Base-by-base conservation (phyloP, 2,329 filamentous ascomycete species). In the Zymoseptoria tritici region DNA sequence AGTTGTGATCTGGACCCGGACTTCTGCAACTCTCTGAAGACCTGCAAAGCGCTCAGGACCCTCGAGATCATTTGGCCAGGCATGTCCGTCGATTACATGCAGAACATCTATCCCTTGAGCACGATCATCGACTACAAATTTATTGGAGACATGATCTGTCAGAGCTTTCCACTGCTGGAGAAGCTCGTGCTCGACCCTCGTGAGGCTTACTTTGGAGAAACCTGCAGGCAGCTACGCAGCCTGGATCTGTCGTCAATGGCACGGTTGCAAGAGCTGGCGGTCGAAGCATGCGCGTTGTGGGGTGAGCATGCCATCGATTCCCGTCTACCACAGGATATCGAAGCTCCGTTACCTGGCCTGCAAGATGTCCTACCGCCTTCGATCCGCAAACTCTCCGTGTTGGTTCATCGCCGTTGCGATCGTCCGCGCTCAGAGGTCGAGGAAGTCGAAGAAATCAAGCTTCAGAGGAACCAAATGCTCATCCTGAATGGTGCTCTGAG, bases 41-140 rank as follows among this genome's bases (percentile, higher is more conserved):
- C 22, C 51, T 53, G 51, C 51, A 53, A 53, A n/a, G 19, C 8
- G 31, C 42, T 56, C 19, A 57, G 26, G 63, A 59, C 61, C 2
- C 42, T 56, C 16, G 49, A 49, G 8, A 49, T 56, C 20, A 29
- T 50, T 26, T 56, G 31, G 54, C 54, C 54, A n/a, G 54, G 54
- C 42, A 49, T 56, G 42, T 31, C 6, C 8, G 24, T 22, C n/a
- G 11, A 49, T 21, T 49, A 56, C 36, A 49, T 56, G 31, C 19
- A 56, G 42, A 56, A 50, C 24, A 22, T 53, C 8, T n/a, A n/a
- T 29, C 16, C 22, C 1, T 11, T 16, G n/a, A n/a, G 21, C 24
- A 56, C 54, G 36, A 49, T 21, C 31, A 46, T 56, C 20, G 42
- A 26, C 42, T 56, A 49, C 36, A 49, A 49, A 20, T 16, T 19